phyloP scores from a whole-genome alignment of 2,329 filamentous ascomycete genomes.

The Dissoconium aciculare region DNA sequence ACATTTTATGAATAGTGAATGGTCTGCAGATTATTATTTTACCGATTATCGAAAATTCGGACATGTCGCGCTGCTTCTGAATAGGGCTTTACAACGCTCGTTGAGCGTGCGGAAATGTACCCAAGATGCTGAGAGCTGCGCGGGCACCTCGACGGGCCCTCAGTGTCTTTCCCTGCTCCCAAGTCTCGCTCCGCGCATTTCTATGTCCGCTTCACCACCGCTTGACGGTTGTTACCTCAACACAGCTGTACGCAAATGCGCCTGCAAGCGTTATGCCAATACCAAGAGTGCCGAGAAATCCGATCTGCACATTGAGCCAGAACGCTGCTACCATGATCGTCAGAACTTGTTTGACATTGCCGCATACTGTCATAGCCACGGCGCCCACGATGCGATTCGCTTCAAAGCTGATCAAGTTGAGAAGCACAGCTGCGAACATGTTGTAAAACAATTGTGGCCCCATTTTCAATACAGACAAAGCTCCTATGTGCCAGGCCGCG shows the following conservation, averaged over 20 bases:
- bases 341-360: constrained; percentile 26
- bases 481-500: too few relatives aligned
- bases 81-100: too few relatives aligned
- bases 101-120: too few relatives aligned
- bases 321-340: constrained; percentile 26
- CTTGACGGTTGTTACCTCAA: constrained; percentile 42
- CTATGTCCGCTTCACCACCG: too few relatives aligned
- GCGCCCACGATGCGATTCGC: constrained; percentile 27
- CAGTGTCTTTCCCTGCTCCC: too few relatives aligned
- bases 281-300: constrained; percentile 35
- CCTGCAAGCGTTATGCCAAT: constrained; percentile 42
- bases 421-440: constrained; percentile 21
- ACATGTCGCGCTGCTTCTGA: too few relatives aligned
- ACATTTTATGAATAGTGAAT: too few relatives aligned
- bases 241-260: constrained; percentile 43
- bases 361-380: constrained; percentile 24
- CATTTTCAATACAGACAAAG: constrained; percentile 17
- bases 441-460: constrained; percentile 21
- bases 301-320: constrained; percentile 23
- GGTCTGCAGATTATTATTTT: too few relatives aligned
- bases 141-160: too few relatives aligned
- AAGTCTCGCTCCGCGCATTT: too few relatives aligned
- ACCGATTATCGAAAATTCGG: too few relatives aligned
- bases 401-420: constrained; percentile 27
- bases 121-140: too few relatives aligned